phyloP scores from a whole-genome alignment of 2,329 filamentous ascomycete species.

The Fusarium sp. region DNA sequence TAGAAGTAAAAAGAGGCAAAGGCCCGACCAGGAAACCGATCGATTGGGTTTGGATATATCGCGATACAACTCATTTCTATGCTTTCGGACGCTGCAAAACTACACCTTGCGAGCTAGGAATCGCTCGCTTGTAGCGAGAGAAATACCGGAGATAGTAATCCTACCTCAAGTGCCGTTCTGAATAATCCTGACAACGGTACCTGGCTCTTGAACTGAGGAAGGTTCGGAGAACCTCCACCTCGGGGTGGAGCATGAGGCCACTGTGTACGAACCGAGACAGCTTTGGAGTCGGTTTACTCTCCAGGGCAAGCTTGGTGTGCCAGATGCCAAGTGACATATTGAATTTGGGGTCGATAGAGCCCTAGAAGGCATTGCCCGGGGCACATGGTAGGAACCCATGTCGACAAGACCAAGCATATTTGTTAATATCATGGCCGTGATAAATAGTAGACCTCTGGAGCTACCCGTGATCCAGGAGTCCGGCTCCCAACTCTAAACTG shows the following conservation, averaged over 20 bases:
- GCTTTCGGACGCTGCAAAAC: background rate
- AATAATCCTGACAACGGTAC: slow-evolving; percentile 25
- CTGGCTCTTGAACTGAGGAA: slow-evolving; percentile 16
- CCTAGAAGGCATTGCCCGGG: background rate
- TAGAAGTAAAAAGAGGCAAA: background rate
- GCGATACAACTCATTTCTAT: background rate
- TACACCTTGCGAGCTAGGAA: background rate
- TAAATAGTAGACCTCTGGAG: background rate
- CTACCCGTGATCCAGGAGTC: background rate
- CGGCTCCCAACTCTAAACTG: background rate
- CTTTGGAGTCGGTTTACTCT: background rate
- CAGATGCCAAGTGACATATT: background rate
- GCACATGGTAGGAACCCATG: background rate
- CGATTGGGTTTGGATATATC: background rate
- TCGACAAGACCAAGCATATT: background rate
- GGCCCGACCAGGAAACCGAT: background rate
- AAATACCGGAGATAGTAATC: background rate
- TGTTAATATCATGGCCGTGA: background rate
- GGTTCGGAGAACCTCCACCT: slow-evolving; percentile 25
- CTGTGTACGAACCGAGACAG: slow-evolving; percentile 10
- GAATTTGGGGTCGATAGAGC: background rate
- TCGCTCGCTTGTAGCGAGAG: background rate
- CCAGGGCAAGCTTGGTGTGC: background rate
- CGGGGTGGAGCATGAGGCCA: slow-evolving; percentile 32
- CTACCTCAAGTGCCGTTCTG: slow-evolving; percentile 23